Evolutionary conservation across 2,329 filamentous ascomycete genomes (phyloP), one percentile per base, ranked within the genome.

Genomic region (Exophiala aquamarina): DNA sequence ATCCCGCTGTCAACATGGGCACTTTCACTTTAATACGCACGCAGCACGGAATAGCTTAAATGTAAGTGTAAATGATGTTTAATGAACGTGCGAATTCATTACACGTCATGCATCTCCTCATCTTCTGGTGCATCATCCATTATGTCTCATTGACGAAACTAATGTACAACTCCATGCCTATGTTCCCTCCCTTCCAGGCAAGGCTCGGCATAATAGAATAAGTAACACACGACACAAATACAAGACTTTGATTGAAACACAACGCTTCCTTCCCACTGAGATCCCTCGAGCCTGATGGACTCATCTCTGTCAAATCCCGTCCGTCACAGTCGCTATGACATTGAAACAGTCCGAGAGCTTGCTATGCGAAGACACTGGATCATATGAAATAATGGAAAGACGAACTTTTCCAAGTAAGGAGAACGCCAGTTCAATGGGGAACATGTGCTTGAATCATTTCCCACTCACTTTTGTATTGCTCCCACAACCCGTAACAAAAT

Each of bases 341-440:
- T 11, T 26, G 23, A 26, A 26, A 26, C 39, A 47, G 36, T 44
- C 42, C 46, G 42, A 49, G 51, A 52, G 49, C 45, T 49, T 39
- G 52, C 52, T 55, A 55, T 55, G 49, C 52, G 44, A 50, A 44
- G 41, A 49, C 37, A 46, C 18, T 21, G 41, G 15, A 15, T 29
- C 18, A 36, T 33, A 50, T 35, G 41, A 44, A 32, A 39, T 40
- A 49, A 15, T 49, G 41, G 23, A 20, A 23, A 35, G 39, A 40
- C 31, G 28, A 45, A 52, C 49, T 56, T 59, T 59, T 58, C 53
- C 53, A 51, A 54, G 31, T 45, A 6, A 26, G 6, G 23, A 26
- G 23, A 26, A 44, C 54, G 56, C 56, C 56, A 41, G 45, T 46
- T 21, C 44, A 51, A 26, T 26, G 6, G 35, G 38, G 23, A 26